Conservation (phyloP, 1,284 basidiomycete genomes). For the Irpex lacteus region DNA sequence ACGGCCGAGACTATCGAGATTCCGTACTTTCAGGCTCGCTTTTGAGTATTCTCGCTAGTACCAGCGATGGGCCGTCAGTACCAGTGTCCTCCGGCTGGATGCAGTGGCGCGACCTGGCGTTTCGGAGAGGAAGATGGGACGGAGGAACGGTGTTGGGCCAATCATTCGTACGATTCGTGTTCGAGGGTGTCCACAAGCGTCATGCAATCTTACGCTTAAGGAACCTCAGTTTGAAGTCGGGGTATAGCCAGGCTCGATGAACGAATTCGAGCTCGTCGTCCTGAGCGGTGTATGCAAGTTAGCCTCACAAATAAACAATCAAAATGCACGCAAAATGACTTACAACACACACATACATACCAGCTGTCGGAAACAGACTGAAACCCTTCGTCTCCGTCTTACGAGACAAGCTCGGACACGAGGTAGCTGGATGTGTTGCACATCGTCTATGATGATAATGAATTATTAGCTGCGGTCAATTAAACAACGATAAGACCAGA, state of each 20-base stretch:
- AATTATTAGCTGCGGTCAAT: neutral
- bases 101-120: neutral
- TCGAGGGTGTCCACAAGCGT: conserved; percentile 53
- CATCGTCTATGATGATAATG: conserved; percentile 58
- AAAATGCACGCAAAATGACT: conserved; percentile 29
- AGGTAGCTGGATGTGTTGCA: too few relatives aligned
- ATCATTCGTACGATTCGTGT: conserved; percentile 61
- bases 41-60: too few relatives aligned
- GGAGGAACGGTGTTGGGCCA: neutral
- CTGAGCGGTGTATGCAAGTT: conserved; percentile 32
- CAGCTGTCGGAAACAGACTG: conserved; percentile 94
- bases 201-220: conserved; percentile 54
- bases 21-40: too few relatives aligned
- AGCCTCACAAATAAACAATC: too few relatives aligned
- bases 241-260: conserved; percentile 55
- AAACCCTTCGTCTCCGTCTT: conserved; percentile 71
- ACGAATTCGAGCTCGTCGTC: conserved; percentile 62
- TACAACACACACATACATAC: conserved; percentile 89
- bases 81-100: conserved; percentile 4
- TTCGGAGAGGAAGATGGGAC: neutral
- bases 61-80: too few relatives aligned
- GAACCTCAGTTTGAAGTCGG: conserved; percentile 52
- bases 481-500: conserved; percentile 19
- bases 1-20: too few relatives aligned
- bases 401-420: conserved; percentile 85